phyloP scores from a whole-genome alignment of 2,329 filamentous ascomycete species.

The Diaporthe vaccinii region DNA sequence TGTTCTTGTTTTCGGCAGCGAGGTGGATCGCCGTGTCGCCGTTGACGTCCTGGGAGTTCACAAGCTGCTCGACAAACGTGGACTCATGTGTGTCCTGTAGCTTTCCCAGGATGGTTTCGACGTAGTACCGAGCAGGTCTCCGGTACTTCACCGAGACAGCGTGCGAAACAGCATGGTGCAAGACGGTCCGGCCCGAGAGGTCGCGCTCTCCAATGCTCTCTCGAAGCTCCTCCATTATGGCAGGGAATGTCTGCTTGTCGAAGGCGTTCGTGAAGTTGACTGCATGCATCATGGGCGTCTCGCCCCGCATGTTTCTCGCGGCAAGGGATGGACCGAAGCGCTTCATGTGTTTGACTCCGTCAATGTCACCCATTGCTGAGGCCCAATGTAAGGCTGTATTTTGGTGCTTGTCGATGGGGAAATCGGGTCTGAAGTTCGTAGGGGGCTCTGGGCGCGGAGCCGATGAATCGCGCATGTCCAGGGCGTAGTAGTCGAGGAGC shows the following conservation, averaged over 20 bases:
- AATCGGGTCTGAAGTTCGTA: slow-evolving; percentile 87
- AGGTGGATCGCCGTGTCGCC: slow-evolving; percentile 88
- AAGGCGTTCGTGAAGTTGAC: slow-evolving; percentile 98
- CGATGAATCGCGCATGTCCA: slow-evolving; percentile 82
- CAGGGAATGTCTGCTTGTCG: slow-evolving; percentile 91
- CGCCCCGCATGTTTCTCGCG: slow-evolving; percentile 78
- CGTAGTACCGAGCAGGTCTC: slow-evolving; percentile 86
- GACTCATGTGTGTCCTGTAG: slow-evolving; percentile 83
- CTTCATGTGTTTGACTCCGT: slow-evolving; percentile 90
- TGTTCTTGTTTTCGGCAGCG: slow-evolving; percentile 84
- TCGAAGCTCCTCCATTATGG: slow-evolving; percentile 85
- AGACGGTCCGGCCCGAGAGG: slow-evolving; percentile 85
- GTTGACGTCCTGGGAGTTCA: slow-evolving; percentile 86
- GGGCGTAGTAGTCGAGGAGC: slow-evolving; percentile 95
- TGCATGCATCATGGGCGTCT: slow-evolving; percentile 94
- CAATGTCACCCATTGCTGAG: slow-evolving; percentile 95
- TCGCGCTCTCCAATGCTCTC: slow-evolving; percentile 86
- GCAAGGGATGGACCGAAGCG: slow-evolving; percentile 82
- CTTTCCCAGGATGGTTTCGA: slow-evolving; percentile 90
- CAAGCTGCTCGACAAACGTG: slow-evolving; percentile 80
- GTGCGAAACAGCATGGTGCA: slow-evolving; percentile 80
- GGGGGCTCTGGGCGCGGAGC: slow-evolving; percentile 84
- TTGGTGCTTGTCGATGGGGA: slow-evolving; percentile 91
- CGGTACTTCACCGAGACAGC: slow-evolving; percentile 84
- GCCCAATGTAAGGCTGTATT: slow-evolving; percentile 98